Conservation (phyloP, 169 alveolate genomes). For the Sarcocystis neurona region DNA sequence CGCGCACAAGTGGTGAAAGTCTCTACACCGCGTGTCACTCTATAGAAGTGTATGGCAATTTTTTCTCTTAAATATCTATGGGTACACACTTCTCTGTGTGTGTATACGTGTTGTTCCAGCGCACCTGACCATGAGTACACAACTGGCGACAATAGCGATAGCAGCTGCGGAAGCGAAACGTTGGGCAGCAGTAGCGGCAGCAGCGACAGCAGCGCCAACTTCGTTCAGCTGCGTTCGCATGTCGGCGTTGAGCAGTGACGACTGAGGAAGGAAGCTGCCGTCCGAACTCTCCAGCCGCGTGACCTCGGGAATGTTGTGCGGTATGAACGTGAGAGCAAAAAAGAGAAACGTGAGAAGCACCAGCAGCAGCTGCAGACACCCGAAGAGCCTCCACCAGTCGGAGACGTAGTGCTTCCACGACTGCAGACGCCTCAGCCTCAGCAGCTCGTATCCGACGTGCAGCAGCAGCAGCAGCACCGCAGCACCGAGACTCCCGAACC, state of each 20-base stretch:
- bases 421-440: not conserved
- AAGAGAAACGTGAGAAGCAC: conserved; percentile 1
- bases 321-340: not conserved
- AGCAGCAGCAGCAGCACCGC: not conserved
- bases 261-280: not conserved
- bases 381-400: not conserved
- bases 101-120: too few relatives aligned
- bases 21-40: too few relatives aligned
- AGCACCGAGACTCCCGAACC: not conserved
- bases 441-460: not conserved
- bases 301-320: not conserved
- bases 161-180: not conserved
- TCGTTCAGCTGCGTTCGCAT: not conserved
- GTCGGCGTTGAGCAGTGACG: not conserved
- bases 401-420: not conserved
- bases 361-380: not conserved
- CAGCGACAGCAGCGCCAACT: not conserved
- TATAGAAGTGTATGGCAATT: too few relatives aligned
- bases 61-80: too few relatives aligned
- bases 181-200: not conserved
- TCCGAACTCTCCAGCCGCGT: not conserved
- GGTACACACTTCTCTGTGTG: too few relatives aligned
- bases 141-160: not conserved
- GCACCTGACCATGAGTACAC: not conserved
- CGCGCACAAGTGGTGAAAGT: too few relatives aligned